Conservation (phyloP, 2,329 filamentous ascomycete genomes). For the Trichoderma hamatum region DNA sequence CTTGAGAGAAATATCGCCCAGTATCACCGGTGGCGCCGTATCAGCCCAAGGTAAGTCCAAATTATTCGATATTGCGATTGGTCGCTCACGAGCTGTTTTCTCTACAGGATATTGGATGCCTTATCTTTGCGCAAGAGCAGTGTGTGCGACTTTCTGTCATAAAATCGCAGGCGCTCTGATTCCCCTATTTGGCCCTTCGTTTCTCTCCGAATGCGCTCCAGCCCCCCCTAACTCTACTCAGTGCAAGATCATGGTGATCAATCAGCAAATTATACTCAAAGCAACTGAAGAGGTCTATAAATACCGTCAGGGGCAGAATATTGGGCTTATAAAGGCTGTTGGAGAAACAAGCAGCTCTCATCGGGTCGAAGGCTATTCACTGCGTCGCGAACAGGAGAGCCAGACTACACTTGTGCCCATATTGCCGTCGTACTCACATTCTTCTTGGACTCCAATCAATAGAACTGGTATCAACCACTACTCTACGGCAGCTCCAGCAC, state of each 20-base stretch:
- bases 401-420: neutral
- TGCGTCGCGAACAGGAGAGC: slow-evolving; percentile 10
- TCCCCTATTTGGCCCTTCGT: slow-evolving; percentile 84
- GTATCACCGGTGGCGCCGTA: slow-evolving; percentile 90
- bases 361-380: neutral
- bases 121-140: slow-evolving; percentile 78
- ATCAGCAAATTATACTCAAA: slow-evolving; percentile 54
- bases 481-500: neutral
- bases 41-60: slow-evolving; percentile 74
- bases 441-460: neutral
- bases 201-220: slow-evolving; percentile 70
- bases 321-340: neutral
- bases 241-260: slow-evolving; percentile 70
- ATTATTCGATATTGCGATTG: neutral
- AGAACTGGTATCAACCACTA: neutral
- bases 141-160: slow-evolving; percentile 89
- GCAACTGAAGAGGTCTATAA: slow-evolving; percentile 44
- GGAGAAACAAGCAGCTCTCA: neutral
- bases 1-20: slow-evolving; percentile 86
- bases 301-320: slow-evolving; percentile 6
- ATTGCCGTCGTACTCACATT: slow-evolving; percentile 31
- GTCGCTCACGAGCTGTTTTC: slow-evolving; percentile 7
- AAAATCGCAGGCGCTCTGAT: slow-evolving; percentile 82
- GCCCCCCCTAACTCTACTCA: slow-evolving; percentile 63
- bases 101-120: slow-evolving; percentile 92